These are phyloP conservation scores for Wallacemonas sp. DNA, from an alignment of 208 protist species.

Conservation along the genomic window DNA sequence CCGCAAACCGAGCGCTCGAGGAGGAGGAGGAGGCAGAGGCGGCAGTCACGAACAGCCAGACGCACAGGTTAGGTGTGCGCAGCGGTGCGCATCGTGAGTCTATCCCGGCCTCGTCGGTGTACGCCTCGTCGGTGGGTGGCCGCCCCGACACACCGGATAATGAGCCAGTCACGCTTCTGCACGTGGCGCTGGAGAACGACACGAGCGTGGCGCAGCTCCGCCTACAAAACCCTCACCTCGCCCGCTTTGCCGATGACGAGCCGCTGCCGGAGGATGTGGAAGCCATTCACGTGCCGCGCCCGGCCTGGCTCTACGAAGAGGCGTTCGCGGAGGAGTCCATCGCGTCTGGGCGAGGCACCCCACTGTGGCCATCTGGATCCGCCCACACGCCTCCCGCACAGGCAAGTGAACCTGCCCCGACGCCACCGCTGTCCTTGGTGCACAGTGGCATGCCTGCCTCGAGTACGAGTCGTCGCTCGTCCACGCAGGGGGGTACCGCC, in stretches of 20 bases:
- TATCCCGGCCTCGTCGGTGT: background rate
- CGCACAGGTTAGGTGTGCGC: no score
- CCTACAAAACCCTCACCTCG: slow-evolving; percentile 40
- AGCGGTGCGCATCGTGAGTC: no score
- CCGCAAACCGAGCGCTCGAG: background rate
- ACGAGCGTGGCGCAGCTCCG: slow-evolving; percentile 24
- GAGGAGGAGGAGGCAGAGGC: background rate
- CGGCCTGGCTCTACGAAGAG: slow-evolving; percentile 12
- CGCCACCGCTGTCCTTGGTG: background rate
- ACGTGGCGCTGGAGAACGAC: slow-evolving; percentile 38
- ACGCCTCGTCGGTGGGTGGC: background rate
- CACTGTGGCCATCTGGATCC: background rate
- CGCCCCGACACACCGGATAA: slow-evolving; percentile 22
- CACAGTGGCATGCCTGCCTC: no score
- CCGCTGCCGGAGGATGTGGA: slow-evolving; percentile 17
- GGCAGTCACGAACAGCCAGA: background rate
- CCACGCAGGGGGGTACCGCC: background rate
- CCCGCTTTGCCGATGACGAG: slow-evolving; percentile 22
- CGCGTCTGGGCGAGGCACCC: background rate
- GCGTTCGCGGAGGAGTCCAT: slow-evolving; percentile 1
- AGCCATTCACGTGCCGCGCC: slow-evolving; percentile 5
- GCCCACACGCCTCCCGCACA: background rate
- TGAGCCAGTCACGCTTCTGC: slow-evolving; percentile 37
- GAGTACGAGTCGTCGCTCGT: no score
- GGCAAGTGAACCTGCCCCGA: background rate